A percentile compares a stretch with the other conserved stretches of the same genome.
phyloP scores from a whole-genome alignment of 345 rosid genomes.

The Xanthoceras sorbifolium region DNA sequence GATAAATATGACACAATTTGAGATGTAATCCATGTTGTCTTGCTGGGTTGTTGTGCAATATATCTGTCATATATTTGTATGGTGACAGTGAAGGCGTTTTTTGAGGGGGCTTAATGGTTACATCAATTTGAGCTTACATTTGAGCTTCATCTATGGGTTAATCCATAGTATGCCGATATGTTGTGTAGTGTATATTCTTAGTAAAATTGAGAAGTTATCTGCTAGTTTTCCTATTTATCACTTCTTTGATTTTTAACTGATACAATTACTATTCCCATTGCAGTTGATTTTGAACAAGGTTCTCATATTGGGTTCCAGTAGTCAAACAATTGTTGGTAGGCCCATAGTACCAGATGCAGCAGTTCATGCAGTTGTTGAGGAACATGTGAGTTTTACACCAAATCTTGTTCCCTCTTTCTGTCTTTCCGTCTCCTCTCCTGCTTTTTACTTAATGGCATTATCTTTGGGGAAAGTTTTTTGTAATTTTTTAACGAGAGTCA shows the following conservation, averaged over 20 bases:
- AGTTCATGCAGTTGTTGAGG: constrained; percentile 96
- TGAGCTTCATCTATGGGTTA: background rate
- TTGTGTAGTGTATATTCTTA: background rate
- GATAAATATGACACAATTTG: background rate
- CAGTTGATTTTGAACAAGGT: constrained; percentile 90
- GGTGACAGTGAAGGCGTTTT: background rate
- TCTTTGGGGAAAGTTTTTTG: background rate
- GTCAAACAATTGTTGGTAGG: constrained; percentile 80
- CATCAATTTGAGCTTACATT: background rate
- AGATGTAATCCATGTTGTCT: background rate
- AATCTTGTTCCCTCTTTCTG: background rate
- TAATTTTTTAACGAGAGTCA: background rate
- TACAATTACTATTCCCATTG: constrained; percentile 22
- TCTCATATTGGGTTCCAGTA: constrained; percentile 71
- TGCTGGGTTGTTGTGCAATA: background rate
- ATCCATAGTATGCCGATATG: background rate
- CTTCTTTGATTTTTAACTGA: background rate
- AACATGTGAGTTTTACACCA: constrained; percentile 69
- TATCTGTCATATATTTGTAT: background rate
- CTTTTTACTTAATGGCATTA: background rate
- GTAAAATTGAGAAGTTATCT: background rate
- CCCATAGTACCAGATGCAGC: constrained; percentile 81
- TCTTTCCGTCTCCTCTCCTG: background rate
- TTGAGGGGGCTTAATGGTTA: background rate
- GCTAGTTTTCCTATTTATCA: background rate